phyloP scores from a whole-genome alignment of 2,329 filamentous ascomycete genomes.

The Aspergillus ustus region DNA sequence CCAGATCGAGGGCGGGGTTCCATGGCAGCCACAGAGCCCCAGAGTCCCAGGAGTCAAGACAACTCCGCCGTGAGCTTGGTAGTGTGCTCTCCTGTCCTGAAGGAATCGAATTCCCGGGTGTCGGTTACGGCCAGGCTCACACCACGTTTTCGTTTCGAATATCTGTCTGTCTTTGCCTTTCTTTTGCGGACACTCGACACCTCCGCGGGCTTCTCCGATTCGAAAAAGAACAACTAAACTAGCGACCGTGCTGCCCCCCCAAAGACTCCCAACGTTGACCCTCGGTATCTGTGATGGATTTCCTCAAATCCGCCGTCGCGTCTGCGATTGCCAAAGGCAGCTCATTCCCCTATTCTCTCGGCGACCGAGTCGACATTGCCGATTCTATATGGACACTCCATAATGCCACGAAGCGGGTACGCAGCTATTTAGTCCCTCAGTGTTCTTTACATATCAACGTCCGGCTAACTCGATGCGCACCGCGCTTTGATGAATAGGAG shows the following conservation, averaged over 20 bases:
- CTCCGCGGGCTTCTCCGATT: background rate
- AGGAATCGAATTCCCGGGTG: background rate
- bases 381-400: constrained; percentile 96
- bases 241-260: constrained; percentile 6
- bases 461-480: constrained; percentile 20
- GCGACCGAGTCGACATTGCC: constrained; percentile 88
- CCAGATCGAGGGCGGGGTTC: constrained; percentile 30
- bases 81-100: background rate
- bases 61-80: background rate
- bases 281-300: constrained; percentile 72
- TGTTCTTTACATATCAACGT: background rate
- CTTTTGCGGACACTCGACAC: background rate
- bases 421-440: constrained; percentile 22
- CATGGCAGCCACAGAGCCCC: constrained; percentile 6
- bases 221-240: constrained; percentile 18
- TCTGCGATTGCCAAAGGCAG: constrained; percentile 96
- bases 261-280: constrained; percentile 8
- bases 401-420: constrained; percentile 88
- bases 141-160: background rate
- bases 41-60: background rate
- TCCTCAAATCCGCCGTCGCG: constrained; percentile 94
- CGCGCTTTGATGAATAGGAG: constrained; percentile 63
- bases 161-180: background rate
- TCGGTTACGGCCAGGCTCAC: background rate
- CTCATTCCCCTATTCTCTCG: constrained; percentile 89